Evolutionary conservation across 306 rosid genomes (phyloP).

Genomic region (Cicer pinnatifidum): DNA sequence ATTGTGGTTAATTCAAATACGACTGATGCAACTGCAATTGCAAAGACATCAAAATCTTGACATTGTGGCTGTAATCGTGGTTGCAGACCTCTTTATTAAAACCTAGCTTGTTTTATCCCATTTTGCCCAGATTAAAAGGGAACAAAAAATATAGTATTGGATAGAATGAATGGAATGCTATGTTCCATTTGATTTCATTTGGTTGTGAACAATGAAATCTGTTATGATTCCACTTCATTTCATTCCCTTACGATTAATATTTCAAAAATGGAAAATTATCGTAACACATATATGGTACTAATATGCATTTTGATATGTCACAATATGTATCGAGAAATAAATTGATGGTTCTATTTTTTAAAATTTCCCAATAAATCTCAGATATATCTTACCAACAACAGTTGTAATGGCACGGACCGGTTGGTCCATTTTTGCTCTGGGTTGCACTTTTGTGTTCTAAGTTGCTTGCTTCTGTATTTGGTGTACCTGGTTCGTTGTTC

Average conservation of each 20-base stretch:
- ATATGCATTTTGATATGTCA: neutral
- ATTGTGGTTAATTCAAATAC: neutral
- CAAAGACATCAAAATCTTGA: neutral
- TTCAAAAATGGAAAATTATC: neutral
- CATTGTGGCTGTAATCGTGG: neutral
- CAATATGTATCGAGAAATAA: neutral
- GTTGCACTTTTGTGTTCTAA: neutral
- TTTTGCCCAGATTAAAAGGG: neutral
- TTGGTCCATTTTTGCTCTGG: neutral
- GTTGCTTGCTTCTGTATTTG: neutral
- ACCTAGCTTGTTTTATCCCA: neutral
- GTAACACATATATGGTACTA: neutral
- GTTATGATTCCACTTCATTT: neutral
- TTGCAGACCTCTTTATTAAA: neutral
- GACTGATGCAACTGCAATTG: neutral
- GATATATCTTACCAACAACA: neutral
- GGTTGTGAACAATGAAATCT: neutral
- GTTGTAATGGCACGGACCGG: neutral
- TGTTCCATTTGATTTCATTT: neutral
- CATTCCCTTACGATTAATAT: neutral
- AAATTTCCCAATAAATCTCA: neutral
- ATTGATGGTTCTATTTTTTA: neutral
- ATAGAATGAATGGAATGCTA: neutral
- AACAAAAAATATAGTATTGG: neutral
- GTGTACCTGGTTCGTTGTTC: conserved; percentile 1